Evolutionary conservation across 2,329 filamentous ascomycete species (phyloP), one percentile per base, ranked within the genome.

Genomic region (Passalora sequoiae): DNA sequence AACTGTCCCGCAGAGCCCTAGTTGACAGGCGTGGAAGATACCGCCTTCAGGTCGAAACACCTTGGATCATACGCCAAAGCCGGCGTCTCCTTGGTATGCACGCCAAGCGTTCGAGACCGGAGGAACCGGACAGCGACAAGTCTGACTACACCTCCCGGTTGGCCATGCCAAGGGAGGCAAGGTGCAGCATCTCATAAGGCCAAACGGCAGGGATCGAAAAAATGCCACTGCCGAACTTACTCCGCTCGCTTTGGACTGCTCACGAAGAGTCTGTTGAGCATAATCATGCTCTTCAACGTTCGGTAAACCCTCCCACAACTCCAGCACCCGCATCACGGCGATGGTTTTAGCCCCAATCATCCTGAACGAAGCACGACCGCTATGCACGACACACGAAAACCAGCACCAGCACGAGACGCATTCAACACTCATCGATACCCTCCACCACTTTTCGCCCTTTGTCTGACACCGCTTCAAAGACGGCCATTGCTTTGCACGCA

Each of bases 361-460:
- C 36, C 10, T 10, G 19, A n/a, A 40, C 27, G 42, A 40, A 16
- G 28, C 40, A 44, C 30, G 28, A 44, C 13, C 22, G 29, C 20
- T 27, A 32, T 33, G 27, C 20, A 44, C 42, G 29, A 39, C 36
- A 21, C 24, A 39, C 17, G 30, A 25, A 19, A 40, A 10, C 24
- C 42, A 35, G 20, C 38, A 37, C 38, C 37, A 41, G 24, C 37
- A 27, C 43, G 43, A n/a, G n/a, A n/a, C 24, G 24, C 12, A 7
- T 27, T 12, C 24, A 27, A 6, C 24, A 27, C 24, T 6, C 43
- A 46, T 46, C 38, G 43, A 46, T 57, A 51, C 22, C 49, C 53
- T 16, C 41, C 45, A 22, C 55, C 38, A 19, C 38, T 25, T 24
- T 13, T 24, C 33, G 20, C 42, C 36, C 36, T 21, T 39, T 40